Conservation (phyloP, 345 rosid genomes). For the Arabis hirsuta region DNA sequence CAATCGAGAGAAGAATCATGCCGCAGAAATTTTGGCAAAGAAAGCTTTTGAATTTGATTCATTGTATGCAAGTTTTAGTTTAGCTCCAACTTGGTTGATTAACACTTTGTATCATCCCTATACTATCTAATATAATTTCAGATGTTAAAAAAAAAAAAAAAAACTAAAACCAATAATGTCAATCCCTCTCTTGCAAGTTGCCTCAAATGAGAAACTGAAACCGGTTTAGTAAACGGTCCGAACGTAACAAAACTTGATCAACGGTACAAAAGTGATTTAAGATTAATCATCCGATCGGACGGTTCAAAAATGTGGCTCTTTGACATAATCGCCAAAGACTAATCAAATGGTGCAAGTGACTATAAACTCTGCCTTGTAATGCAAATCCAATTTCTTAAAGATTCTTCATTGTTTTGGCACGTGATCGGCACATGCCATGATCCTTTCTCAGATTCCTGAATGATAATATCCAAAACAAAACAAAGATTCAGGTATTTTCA, state of each 20-base stretch:
- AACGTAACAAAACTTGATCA: not conserved
- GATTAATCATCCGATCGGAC: not conserved
- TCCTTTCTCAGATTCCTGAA: slow-evolving; percentile 85
- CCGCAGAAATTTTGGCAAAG: too few species aligned
- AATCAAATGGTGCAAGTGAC: not conserved
- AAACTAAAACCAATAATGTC: not conserved
- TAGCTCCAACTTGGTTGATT: too few species aligned
- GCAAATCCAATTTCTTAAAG: slow-evolving; percentile 67
- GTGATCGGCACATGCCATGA: slow-evolving; percentile 84
- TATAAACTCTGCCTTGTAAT: slow-evolving; percentile 43
- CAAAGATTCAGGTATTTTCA: not conserved
- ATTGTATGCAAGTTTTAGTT: too few species aligned
- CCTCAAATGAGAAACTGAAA: not conserved
- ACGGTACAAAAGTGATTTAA: not conserved
- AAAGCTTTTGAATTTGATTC: too few species aligned
- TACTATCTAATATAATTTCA: too few species aligned
- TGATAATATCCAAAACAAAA: not conserved
- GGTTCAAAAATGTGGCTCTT: not conserved
- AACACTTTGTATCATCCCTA: too few species aligned
- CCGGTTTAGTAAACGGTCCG: not conserved
- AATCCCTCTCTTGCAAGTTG: not conserved
- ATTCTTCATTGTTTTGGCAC: slow-evolving; percentile 41
- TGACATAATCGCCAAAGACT: not conserved
- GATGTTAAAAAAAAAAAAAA: not conserved
- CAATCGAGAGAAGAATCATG: too few species aligned